Evolutionary conservation across 345 rosid genomes (phyloP).

Genomic region (Heritiera littoralis): DNA sequence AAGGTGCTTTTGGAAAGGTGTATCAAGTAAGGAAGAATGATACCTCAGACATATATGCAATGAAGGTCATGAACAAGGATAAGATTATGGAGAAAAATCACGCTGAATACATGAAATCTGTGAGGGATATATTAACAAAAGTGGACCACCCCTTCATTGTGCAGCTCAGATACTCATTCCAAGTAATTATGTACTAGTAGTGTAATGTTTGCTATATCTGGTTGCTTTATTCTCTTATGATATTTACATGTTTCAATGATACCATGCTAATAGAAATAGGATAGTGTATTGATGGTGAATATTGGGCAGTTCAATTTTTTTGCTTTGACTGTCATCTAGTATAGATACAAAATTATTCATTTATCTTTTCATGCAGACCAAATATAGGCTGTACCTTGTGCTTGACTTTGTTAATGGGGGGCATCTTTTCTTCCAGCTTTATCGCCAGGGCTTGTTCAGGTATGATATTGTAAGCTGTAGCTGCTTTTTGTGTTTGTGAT

Average conservation of each 20-base stretch:
- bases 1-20: conserved; percentile 96
- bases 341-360: neutral
- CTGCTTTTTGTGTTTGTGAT: neutral
- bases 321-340: conserved; percentile 9
- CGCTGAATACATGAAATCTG: conserved; percentile 95
- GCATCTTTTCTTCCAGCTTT: conserved; percentile 96
- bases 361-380: conserved; percentile 56
- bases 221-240: conserved; percentile 4
- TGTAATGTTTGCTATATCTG: neutral
- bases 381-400: conserved; percentile 86
- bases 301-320: neutral
- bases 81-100: conserved; percentile 89
- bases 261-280: neutral
- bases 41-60: conserved; percentile 84
- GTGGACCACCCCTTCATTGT: conserved; percentile 93
- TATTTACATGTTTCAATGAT: neutral
- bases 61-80: conserved; percentile 99
- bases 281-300: neutral
- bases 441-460: conserved; percentile 96
- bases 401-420: conserved; percentile 96
- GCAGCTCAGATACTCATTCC: conserved; percentile 89
- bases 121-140: conserved; percentile 85
- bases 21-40: conserved; percentile 80
- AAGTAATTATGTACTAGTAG: conserved; percentile 39
- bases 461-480: conserved; percentile 21